A percentile compares a stretch with the other conserved stretches of the same genome.
Evolutionary conservation across 1,139 yeast species (phyloP).

Genomic region (Yueomyces sp.): DNA sequence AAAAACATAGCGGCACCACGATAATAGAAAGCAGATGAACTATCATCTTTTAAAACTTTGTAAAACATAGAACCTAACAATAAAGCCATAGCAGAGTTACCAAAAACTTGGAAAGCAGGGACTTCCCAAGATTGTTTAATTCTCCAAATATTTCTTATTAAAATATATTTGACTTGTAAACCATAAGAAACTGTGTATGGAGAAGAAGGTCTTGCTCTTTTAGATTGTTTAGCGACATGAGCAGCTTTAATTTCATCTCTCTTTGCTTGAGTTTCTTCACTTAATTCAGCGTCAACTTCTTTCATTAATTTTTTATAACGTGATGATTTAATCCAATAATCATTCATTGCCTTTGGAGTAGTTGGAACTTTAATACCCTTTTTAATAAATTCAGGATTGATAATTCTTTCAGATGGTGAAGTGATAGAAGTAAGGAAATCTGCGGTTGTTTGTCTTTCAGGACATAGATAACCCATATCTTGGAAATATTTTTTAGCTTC

Average conservation of each 20-base stretch:
- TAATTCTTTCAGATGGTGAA: slow-evolving; percentile 47
- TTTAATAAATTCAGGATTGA: slow-evolving; percentile 21
- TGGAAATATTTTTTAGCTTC: slow-evolving; percentile 32
- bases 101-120: slow-evolving; percentile 43
- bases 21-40: slow-evolving; percentile 45
- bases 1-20: slow-evolving; percentile 68
- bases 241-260: slow-evolving; percentile 29
- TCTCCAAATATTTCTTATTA: slow-evolving; percentile 52
- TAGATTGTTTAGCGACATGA: slow-evolving; percentile 47
- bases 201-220: slow-evolving; percentile 38
- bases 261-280: slow-evolving; percentile 6
- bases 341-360: slow-evolving; percentile 58
- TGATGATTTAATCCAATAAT: slow-evolving; percentile 55
- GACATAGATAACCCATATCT: slow-evolving; percentile 42
- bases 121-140: slow-evolving; percentile 55
- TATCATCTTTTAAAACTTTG: slow-evolving; percentile 32
- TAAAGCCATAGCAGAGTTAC: slow-evolving; percentile 64
- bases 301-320: slow-evolving; percentile 31
- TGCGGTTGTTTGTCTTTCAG: slow-evolving; percentile 38
- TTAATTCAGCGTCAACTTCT: slow-evolving; percentile 27
- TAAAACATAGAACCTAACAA: slow-evolving; percentile 65
- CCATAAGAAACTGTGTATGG: slow-evolving; percentile 54
- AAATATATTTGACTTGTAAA: slow-evolving; percentile 52
- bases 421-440: slow-evolving; percentile 42
- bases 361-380: slow-evolving; percentile 54